Base-by-base conservation (phyloP, 1,284 basidiomycete species). In the Meripilus lineatus region DNA sequence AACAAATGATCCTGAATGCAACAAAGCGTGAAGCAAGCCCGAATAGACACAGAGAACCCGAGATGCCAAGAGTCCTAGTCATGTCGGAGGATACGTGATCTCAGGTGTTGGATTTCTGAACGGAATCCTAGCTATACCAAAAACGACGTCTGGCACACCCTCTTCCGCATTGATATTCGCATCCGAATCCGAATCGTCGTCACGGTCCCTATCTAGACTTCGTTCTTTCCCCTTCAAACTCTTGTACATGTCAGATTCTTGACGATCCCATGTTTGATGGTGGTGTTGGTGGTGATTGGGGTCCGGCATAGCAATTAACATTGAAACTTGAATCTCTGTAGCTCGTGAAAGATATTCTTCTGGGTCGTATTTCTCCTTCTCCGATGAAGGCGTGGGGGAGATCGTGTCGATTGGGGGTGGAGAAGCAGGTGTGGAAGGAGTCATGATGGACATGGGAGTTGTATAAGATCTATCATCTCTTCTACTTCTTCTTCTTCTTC, bases 281-380 rank as follows among this genome's bases (percentile, higher is more conserved):
- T 53, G 45, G 42, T 43, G 49, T 46, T 52, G 43, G 13, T 56
- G 49, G 13, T 56, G 56, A 23, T 59, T 61, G 11, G 59, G 66
- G 23, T 71, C 67, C 2, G 82, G 82, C 81, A 85, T 83, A 25
- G 74, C 69, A 45, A 85, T 69, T 43, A 85, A 65, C 5, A 84
- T 72, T 20, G 76, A 70, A 10, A 84, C 67, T 54, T 79, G 75
- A 15, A 73, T 50, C 37, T 58, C 56, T 18, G 45, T 40, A 26
- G 50, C 43, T 18, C 42, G 45, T 45, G 48, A 37, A 7, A 51
- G 50, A 32, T 43, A 44, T 39, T 58, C 52, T 22, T 40, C 39
- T 35, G 42, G 38, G 47, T 42, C 21, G 50, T 43, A 40, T 47
- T 45, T 26, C 13, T 22, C 47, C 23, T 42, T 3, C 11, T 40